These are phyloP conservation scores for Venturia oleaginea DNA, from an alignment of 2,329 filamentous ascomycete genomes.

Conservation along the genomic window DNA sequence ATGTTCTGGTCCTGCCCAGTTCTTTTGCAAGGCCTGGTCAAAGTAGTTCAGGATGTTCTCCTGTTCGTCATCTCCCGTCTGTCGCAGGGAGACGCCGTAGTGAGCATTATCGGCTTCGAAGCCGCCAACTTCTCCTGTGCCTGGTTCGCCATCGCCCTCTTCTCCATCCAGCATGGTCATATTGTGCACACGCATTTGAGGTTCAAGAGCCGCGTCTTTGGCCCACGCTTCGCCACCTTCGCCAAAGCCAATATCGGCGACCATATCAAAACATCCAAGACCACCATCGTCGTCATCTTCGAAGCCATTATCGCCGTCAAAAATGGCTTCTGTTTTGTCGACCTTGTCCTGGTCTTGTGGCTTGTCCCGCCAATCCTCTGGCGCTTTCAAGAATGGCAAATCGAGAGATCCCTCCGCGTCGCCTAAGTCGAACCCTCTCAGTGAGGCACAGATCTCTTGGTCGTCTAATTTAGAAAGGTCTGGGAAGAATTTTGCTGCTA, in stretches of 20 bases:
- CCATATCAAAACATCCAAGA: constrained; percentile 53
- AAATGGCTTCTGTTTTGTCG: constrained; percentile 66
- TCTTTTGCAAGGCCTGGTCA: constrained; percentile 91
- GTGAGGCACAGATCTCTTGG: constrained; percentile 86
- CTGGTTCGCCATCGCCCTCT: constrained; percentile 38
- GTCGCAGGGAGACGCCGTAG: constrained; percentile 72
- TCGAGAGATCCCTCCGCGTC: constrained; percentile 77
- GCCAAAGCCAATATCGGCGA: constrained; percentile 71
- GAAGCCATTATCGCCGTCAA: constrained; percentile 84
- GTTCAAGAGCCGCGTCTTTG: constrained; percentile 74
- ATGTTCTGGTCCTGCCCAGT: constrained; percentile 96
- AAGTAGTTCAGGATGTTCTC: constrained; percentile 98
- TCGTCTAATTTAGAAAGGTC: constrained; percentile 67
- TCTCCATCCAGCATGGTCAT: constrained; percentile 41
- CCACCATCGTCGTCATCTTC: constrained; percentile 66
- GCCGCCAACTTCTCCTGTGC: constrained; percentile 36
- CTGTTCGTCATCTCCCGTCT: constrained; percentile 60
- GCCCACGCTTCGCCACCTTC: constrained; percentile 97
- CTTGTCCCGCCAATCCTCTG: constrained; percentile 74
- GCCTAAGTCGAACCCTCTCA: constrained; percentile 89
- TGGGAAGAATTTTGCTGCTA: constrained; percentile 78
- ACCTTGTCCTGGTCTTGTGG: constrained; percentile 45
- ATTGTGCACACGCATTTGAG: constrained; percentile 73
- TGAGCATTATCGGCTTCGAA: constrained; percentile 60
- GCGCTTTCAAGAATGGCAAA: constrained; percentile 82